Conservation (phyloP, 1,284 basidiomycete genomes). For the Trichosporon sp. region DNA sequence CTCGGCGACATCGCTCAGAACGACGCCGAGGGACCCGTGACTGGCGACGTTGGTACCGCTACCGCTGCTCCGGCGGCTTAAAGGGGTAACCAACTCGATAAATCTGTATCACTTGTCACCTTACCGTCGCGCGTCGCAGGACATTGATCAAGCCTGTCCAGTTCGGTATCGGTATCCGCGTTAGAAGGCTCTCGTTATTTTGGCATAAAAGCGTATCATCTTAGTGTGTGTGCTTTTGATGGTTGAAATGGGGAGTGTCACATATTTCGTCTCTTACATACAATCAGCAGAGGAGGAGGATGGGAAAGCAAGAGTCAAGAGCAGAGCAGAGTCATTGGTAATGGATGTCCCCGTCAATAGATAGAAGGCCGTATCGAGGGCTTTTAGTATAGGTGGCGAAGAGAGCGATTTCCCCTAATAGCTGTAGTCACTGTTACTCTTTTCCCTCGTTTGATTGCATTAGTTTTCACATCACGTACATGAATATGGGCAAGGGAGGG, state of each 20-base stretch:
- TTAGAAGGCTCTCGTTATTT: not conserved
- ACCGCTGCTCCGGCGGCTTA: conserved; percentile 23
- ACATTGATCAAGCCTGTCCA: not conserved
- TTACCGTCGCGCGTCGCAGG: not conserved
- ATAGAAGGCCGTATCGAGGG: not conserved
- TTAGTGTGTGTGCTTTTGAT: not conserved
- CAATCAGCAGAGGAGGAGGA: not conserved
- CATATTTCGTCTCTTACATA: not conserved
- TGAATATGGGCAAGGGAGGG: not conserved
- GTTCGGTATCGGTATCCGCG: not conserved
- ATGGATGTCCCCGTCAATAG: not conserved
- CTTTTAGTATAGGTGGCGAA: not conserved
- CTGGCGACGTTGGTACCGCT: conserved; percentile 36
- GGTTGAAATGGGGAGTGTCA: not conserved
- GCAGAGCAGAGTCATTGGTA: not conserved
- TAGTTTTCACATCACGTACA: not conserved
- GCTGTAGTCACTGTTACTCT: not conserved
- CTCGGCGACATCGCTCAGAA: conserved; percentile 47
- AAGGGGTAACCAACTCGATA: not conserved
- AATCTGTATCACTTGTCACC: not conserved
- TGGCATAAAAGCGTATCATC: not conserved
- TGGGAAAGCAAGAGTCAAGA: no score
- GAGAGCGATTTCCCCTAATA: not conserved
- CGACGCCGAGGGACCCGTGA: conserved; percentile 46
- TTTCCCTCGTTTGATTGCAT: not conserved